phyloP scores from a whole-genome alignment of 2,329 filamentous ascomycete species.

The Daldinia sp. region DNA sequence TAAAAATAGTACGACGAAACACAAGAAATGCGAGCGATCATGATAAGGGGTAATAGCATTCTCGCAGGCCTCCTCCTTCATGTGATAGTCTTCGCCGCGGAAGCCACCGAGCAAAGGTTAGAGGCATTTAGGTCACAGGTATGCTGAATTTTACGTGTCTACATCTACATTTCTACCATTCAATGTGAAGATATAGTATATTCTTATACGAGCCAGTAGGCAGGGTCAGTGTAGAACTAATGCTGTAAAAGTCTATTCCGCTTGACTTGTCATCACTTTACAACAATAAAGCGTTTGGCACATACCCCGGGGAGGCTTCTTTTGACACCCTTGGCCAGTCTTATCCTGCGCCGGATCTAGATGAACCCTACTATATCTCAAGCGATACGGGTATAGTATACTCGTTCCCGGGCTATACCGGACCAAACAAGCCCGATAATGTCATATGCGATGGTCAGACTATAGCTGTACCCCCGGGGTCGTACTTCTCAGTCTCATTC shows the following conservation, averaged over 20 bases:
- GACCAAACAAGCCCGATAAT: constrained; percentile 55
- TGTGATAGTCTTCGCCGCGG: constrained; percentile 12
- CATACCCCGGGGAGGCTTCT: constrained; percentile 58
- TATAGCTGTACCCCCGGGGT: constrained; percentile 51
- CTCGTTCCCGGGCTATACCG: constrained; percentile 57
- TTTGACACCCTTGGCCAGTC: constrained; percentile 59
- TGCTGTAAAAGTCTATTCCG: constrained; percentile 45
- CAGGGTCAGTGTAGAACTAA: constrained; percentile 11
- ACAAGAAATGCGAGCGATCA: constrained; percentile 18
- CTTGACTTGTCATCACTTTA: constrained; percentile 54
- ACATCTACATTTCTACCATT: too few species aligned
- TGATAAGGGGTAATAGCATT: constrained; percentile 19
- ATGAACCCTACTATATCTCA: constrained; percentile 55
- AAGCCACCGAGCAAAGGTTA: not conserved
- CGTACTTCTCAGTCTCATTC: constrained; percentile 59
- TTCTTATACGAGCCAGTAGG: not conserved
- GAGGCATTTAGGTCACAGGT: constrained; percentile 26
- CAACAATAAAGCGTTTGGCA: constrained; percentile 63
- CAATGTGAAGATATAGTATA: not conserved
- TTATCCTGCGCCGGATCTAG: constrained; percentile 54
- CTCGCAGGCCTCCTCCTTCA: constrained; percentile 21
- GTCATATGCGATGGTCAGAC: constrained; percentile 58
- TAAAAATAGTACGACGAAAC: constrained; percentile 12
- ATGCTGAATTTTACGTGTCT: constrained; percentile 5
- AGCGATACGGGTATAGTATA: constrained; percentile 57